A percentile compares a stretch with the other conserved stretches of the same genome.
phyloP scores from a whole-genome alignment of 2,329 filamentous ascomycete genomes.

The Paecilomyces niveus region DNA sequence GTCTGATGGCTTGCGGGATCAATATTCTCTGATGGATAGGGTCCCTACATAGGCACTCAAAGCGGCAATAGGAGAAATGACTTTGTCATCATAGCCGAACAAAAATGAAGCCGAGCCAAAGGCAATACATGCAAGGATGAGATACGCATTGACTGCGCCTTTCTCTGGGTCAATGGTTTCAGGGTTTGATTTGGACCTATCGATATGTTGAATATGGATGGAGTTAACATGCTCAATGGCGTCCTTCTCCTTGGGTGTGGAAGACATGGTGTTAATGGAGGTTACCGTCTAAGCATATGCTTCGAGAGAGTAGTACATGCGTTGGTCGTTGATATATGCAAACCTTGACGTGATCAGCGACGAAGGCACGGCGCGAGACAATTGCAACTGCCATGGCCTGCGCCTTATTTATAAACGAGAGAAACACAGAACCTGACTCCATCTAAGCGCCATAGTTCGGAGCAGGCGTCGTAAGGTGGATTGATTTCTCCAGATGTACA shows the following conservation, averaged over 20 bases:
- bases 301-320: not conserved
- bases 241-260: not conserved
- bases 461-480: not conserved
- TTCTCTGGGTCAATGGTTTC: constrained; percentile 4
- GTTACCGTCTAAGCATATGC: not conserved
- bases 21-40: not conserved
- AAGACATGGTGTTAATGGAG: not conserved
- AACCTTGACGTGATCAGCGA: not conserved
- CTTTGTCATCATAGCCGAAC: constrained; percentile 27
- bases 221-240: not conserved
- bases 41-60: constrained; percentile 19
- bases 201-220: constrained; percentile 15
- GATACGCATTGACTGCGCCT: constrained; percentile 15
- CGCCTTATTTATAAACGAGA: not conserved
- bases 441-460: not conserved
- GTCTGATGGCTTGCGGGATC: not conserved
- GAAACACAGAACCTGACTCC: not conserved
- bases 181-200: not conserved
- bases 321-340: too few species aligned
- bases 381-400: not conserved
- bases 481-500: not conserved
- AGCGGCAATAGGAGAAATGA: constrained; percentile 25
- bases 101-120: constrained; percentile 25
- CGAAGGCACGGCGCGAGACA: not conserved
- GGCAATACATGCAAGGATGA: constrained; percentile 20